phyloP scores from a whole-genome alignment of 345 rosid species.

The Bruguiera gymnorhiza region DNA sequence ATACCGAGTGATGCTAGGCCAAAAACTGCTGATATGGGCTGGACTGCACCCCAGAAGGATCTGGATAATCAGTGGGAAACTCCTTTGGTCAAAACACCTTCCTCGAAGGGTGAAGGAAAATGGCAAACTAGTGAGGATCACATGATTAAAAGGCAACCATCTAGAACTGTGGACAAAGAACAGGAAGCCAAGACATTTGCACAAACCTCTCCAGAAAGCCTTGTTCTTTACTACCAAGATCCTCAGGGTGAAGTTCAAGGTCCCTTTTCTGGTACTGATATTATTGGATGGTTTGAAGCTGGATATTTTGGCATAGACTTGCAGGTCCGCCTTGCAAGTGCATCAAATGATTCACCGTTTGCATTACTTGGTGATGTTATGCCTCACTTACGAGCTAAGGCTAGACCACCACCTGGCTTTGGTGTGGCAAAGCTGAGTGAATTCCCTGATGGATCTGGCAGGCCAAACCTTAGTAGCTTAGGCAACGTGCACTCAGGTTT shows the following conservation, averaged over 20 bases:
- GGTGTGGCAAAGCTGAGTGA: constrained; percentile 65
- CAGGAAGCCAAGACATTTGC: constrained; percentile 60
- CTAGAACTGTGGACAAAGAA: constrained; percentile 61
- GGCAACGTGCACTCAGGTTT: constrained; percentile 42
- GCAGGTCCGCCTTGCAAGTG: constrained; percentile 63
- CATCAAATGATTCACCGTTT: constrained; percentile 72
- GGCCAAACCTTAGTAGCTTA: constrained; percentile 44
- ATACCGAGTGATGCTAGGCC: constrained; percentile 41
- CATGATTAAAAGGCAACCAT: constrained; percentile 52
- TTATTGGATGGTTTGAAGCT: constrained; percentile 97
- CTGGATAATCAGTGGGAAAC: constrained; percentile 40
- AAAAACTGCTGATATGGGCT: constrained; percentile 42
- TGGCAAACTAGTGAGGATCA: constrained; percentile 58
- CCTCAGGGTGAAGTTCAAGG: constrained; percentile 96
- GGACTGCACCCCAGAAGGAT: constrained; percentile 54
- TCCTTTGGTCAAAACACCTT: constrained; percentile 38
- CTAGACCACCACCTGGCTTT: constrained; percentile 97
- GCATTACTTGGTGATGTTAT: constrained; percentile 82
- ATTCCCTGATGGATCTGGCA: constrained; percentile 39
- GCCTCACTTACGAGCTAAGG: constrained; percentile 96
- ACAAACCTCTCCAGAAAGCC: constrained; percentile 67
- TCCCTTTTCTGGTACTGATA: constrained; percentile 82
- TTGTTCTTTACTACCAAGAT: constrained; percentile 75
- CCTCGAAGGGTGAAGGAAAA: constrained; percentile 50
- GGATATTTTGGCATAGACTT: constrained; percentile 94